Evolutionary conservation across 2,329 filamentous ascomycete genomes (phyloP), one percentile per base, ranked within the genome.

Genomic region (Pestalotiopsis sp.): DNA sequence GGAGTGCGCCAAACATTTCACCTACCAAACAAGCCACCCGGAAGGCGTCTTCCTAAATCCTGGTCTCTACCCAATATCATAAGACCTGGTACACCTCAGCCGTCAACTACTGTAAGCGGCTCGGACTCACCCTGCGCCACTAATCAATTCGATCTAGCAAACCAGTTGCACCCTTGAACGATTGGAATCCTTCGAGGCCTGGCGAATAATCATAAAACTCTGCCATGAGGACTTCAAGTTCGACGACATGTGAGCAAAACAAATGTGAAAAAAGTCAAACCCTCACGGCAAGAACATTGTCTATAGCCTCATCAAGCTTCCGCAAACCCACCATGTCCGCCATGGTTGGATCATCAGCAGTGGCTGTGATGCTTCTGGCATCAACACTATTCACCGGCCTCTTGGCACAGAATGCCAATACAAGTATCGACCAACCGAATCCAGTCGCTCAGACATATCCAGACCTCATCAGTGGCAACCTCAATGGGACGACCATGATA

Each of bases 401-500:
- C 9, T 64, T 59, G 45, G 45, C 64, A 36, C 41, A 27, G 36
- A 68, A 67, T 23, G 31, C 38, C n/a, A 79, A 76, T 75, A 75
- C 67, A 13, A 72, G 74, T 1, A 70, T 75, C 31, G 76, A 78
- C 69, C 74, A 72, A 12, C 80, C 83, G n/a, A 88, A 89, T 69
- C 83, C 84, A 4, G 82, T 88, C 70, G 81, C 81, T 2, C 75
- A 79, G 4, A 68, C 79, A 23, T 87, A 85, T 68, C 84, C 85
- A 2, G 77, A 79, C 38, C 80, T 82, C 36, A 80, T 84, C 13
- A 88, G 85, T 0, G 87, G 86, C 3, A 84, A 84, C 0, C 75
- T 88, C 27, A 89, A 89, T 74, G 84, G 82, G 59, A 88, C 87
- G 0, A 76, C 87, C 1, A 79, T 81, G 23, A 80, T 88, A 49